Evolutionary conservation across 2,329 filamentous ascomycete species (phyloP).

Genomic region (Neofusicoccum ribis): DNA sequence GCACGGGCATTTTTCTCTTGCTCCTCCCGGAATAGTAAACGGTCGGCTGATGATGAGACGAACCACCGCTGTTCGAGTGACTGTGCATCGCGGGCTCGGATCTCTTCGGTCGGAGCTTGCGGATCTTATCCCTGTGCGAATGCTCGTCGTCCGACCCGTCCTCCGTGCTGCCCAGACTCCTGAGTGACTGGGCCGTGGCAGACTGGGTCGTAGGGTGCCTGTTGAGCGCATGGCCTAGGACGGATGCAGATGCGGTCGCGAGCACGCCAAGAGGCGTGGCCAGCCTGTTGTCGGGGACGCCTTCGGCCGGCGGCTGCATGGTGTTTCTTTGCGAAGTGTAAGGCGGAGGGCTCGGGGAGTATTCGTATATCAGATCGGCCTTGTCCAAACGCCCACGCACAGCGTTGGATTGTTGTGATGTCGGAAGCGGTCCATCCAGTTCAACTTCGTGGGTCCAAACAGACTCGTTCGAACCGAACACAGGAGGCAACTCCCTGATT

Average conservation of each 20-base stretch:
- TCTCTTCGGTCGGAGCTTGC: slow-evolving; percentile 39
- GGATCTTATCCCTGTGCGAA: slow-evolving; percentile 43
- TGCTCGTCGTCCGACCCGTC: slow-evolving; percentile 28
- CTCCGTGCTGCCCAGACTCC: slow-evolving; percentile 37
- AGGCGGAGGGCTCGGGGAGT: slow-evolving; percentile 41
- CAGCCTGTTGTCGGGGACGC: not conserved
- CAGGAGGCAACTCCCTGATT: slow-evolving; percentile 37
- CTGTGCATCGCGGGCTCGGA: slow-evolving; percentile 30
- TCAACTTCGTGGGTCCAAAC: slow-evolving; percentile 43
- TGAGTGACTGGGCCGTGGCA: slow-evolving; percentile 23
- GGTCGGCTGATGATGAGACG: slow-evolving; percentile 25
- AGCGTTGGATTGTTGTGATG: slow-evolving; percentile 30
- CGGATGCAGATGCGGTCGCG: slow-evolving; percentile 13
- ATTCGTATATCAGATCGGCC: slow-evolving; percentile 45
- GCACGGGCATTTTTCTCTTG: slow-evolving; percentile 43
- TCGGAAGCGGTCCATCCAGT: slow-evolving; percentile 37
- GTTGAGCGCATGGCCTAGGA: slow-evolving; percentile 9
- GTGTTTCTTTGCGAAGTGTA: slow-evolving; percentile 34
- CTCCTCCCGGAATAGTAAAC: slow-evolving; percentile 43
- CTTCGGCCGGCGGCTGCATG: not conserved
- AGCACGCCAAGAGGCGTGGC: slow-evolving; percentile 14
- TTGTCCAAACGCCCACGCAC: slow-evolving; percentile 21
- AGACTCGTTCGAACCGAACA: slow-evolving; percentile 34
- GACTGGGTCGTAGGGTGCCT: slow-evolving; percentile 4
- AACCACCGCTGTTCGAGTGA: not conserved